Base-by-base conservation (phyloP, 1,284 basidiomycete species). In the Sporisorium graminicola region DNA sequence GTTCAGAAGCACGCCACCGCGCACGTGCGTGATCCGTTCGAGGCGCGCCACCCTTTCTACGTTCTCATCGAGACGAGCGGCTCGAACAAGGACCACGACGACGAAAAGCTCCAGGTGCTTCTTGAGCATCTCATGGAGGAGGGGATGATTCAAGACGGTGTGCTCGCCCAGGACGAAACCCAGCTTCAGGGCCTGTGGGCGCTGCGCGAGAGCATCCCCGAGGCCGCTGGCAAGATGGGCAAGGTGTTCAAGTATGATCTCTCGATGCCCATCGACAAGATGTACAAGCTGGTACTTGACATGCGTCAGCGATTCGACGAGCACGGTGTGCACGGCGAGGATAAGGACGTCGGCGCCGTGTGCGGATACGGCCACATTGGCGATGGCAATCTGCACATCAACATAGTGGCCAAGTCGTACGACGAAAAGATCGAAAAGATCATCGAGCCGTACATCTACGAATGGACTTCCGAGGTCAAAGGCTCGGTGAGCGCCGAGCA, bases 191-290 rank as follows among this genome's bases (percentile, higher is more conserved):
- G 92, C 0, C 87, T 99, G 2, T 99, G 97, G 97, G 91, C 92
- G 1, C 88, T 99, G 18, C 92, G 97, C n/a, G 97, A 99, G 87
- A 91, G 92, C 43, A 90, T 99, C 24, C 92, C 97, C 2, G 97
- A 99, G 86, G 93, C 95, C 1, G 90, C 94, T 2, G 93, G 93
- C 27, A 98, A 98, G 86, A 92, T 94, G 84, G 97, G 97, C 50
- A 94, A 94, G 78, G 92, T 93, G 6, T 99, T 97, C 89, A 99
- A 99, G 88, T 99, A 99, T 86, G 97, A 99, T 83, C 90, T 99
- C 44, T 95, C 94, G 20, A 91, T 99, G 35, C 96, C 96, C 2
- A 89, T 97, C 5, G 89, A 90, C 22, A 90, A 91, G 79, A 99
- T 99, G 90, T 92, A 98, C 87, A 90, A 90, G 29, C 90, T 98